Base-by-base conservation (phyloP, 345 rosid species). In the Syzygium oleosum region DNA sequence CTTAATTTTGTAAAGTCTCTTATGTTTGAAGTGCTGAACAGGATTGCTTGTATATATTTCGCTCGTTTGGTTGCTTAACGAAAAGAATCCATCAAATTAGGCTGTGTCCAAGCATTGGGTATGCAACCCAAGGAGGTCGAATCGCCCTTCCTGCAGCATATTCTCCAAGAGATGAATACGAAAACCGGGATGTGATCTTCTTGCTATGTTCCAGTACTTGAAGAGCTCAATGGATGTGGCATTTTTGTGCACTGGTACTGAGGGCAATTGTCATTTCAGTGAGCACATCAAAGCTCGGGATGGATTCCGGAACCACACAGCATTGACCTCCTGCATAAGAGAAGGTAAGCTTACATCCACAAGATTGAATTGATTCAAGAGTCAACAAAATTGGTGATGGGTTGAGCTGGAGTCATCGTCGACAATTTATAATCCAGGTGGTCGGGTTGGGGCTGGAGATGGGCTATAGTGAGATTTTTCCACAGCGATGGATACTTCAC, bases 261-360 rank as follows among this genome's bases (percentile, higher is more conserved):
- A 68, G 34, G 79, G 80, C 49, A 17, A 17, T 73, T 34, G 46
- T 34, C 80, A 38, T 73, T 65, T 89, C 86, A 56, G 92, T 27
- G 56, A 65, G 29, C 58, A 51, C 49, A 9, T 84, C 85, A 34
- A 95, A 0, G 51, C 85, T 84, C 46, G 23, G 51, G 92, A 41
- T 54, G 96, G 98, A 88, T 94, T 92, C 88, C 92, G 91, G 23
- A 95, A 41, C 96, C 96, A 93, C 93, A 92, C 89, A 34, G 90
- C 93, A 84, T 95, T 94, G 58, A 91, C 93, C 84, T 93, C 94
- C 96, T 93, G 91, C 87, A 90, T 51, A 34, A 68, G 52, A 16
- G 38, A 54, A 52, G 61, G 51, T 34, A 51, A 84, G 13, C 31
- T n/a, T 63, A 25, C 61, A 73, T 12, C 7, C 31, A 4, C 17